Percentiles rank a stretch among this genome's conserved stretches.
Evolutionary conservation across 2,329 filamentous ascomycete species (phyloP).

Genomic region (Ascochyta viciae-villosae): DNA sequence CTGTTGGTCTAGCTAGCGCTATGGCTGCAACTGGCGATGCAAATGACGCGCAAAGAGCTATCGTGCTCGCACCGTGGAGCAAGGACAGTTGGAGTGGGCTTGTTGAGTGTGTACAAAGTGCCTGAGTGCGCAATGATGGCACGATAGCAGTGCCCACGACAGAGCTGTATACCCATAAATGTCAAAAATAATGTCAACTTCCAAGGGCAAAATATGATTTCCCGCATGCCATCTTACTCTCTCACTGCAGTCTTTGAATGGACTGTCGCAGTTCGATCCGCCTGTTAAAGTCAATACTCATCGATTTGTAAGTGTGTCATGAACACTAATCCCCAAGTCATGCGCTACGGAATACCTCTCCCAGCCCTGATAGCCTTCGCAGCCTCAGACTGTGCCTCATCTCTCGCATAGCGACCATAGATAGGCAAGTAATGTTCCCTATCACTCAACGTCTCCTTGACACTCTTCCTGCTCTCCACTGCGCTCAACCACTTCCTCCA

Average conservation of each 20-base stretch:
- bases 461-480: slow-evolving; percentile 65
- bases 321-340: not conserved
- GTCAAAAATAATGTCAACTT: too few species aligned
- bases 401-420: slow-evolving; percentile 62
- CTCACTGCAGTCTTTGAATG: too few species aligned
- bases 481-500: slow-evolving; percentile 72
- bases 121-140: not conserved
- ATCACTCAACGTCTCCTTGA: slow-evolving; percentile 72
- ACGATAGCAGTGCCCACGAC: too few species aligned
- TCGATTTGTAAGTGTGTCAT: too few species aligned
- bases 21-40: slow-evolving; percentile 76
- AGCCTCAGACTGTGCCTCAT: slow-evolving; percentile 56
- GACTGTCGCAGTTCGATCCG: too few species aligned
- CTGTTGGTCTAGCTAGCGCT: slow-evolving; percentile 73
- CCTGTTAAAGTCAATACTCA: too few species aligned
- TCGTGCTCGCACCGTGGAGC: slow-evolving; percentile 84
- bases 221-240: too few species aligned
- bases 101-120: slow-evolving; percentile 37
- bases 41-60: slow-evolving; percentile 76
- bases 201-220: too few species aligned
- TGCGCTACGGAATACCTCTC: slow-evolving; percentile 63
- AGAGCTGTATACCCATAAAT: too few species aligned
- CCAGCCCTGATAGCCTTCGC: slow-evolving; percentile 64
- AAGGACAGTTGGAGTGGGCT: slow-evolving; percentile 69
- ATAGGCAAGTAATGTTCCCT: slow-evolving; percentile 71